Evolutionary conservation across 106 monocot genomes (phyloP).

Genomic region (Platanthera zijinensis): DNA sequence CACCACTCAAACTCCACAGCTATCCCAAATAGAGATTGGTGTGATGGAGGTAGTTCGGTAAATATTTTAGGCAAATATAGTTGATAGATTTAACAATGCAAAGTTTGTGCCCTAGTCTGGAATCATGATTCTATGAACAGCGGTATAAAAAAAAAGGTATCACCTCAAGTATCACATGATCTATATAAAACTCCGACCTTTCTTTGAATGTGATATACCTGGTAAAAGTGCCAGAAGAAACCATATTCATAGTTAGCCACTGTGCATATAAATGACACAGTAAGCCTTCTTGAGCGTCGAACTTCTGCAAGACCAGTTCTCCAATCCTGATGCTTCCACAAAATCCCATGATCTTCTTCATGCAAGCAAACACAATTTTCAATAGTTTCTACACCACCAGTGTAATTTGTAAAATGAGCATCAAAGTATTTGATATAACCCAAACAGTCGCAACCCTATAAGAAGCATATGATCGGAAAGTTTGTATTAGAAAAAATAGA

Average conservation of each 20-base stretch:
- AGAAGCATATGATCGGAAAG: not conserved
- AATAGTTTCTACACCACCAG: conserved; percentile 87
- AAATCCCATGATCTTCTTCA: conserved; percentile 85
- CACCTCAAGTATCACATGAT: not conserved
- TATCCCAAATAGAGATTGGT: too few relatives aligned
- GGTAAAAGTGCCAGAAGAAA: conserved; percentile 93
- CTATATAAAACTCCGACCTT: not conserved
- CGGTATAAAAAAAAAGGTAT: not conserved
- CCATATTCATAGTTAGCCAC: conserved; percentile 96
- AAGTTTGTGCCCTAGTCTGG: too few relatives aligned
- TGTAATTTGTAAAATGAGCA: conserved; percentile 92
- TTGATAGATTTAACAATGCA: too few relatives aligned
- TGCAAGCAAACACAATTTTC: conserved; percentile 95
- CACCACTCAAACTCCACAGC: too few relatives aligned
- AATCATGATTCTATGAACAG: not conserved
- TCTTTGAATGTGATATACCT: conserved; percentile 33
- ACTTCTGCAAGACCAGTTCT: conserved; percentile 92
- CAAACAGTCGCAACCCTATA: conserved; percentile 82
- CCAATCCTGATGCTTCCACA: conserved; percentile 99
- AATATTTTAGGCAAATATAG: too few relatives aligned
- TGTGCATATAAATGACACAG: conserved; percentile 88
- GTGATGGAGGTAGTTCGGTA: too few relatives aligned
- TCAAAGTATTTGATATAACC: conserved; percentile 90
- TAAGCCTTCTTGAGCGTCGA: conserved; percentile 74
- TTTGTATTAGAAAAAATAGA: not conserved